phyloP scores from a whole-genome alignment of 2,329 filamentous ascomycete genomes.

The Fusarium luffae region DNA sequence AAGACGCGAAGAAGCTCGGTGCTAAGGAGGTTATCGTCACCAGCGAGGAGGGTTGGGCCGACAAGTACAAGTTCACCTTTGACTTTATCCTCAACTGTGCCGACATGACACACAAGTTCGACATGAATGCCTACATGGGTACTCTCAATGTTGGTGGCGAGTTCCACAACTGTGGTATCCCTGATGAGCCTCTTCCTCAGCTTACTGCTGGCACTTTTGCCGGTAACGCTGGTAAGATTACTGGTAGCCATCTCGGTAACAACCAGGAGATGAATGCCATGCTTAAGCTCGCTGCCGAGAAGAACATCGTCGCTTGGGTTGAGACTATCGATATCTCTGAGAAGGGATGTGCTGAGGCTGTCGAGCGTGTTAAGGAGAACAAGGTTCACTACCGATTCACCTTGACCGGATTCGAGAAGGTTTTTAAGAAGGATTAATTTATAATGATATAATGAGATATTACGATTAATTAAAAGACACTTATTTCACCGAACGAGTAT shows the following conservation, averaged over 20 bases:
- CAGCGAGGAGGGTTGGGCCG: constrained; percentile 66
- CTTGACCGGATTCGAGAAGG: constrained; percentile 74
- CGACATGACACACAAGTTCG: constrained; percentile 64
- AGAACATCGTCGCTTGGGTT: constrained; percentile 66
- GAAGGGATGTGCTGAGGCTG: constrained; percentile 74
- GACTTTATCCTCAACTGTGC: constrained; percentile 64
- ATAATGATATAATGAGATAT: neutral
- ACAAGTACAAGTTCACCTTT: constrained; percentile 62
- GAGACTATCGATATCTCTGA: constrained; percentile 73
- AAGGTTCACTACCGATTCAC: constrained; percentile 80
- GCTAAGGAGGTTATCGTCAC: constrained; percentile 65
- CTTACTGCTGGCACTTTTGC: constrained; percentile 57
- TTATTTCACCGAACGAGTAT: neutral
- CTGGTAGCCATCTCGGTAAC: constrained; percentile 69
- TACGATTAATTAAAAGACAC: neutral
- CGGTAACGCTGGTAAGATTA: constrained; percentile 64
- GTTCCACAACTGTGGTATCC: constrained; percentile 69
- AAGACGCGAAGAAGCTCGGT: constrained; percentile 70
- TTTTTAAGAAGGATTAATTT: constrained; percentile 55
- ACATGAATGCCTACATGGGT: constrained; percentile 62
- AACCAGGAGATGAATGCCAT: constrained; percentile 69
- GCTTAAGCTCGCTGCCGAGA: constrained; percentile 66
- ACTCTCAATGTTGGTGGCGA: constrained; percentile 63
- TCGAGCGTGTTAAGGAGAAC: constrained; percentile 75
- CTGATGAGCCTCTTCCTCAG: constrained; percentile 60